Evolutionary conservation across 805 yeast genomes (phyloP).

Genomic region (Myxozyma geophila): DNA sequence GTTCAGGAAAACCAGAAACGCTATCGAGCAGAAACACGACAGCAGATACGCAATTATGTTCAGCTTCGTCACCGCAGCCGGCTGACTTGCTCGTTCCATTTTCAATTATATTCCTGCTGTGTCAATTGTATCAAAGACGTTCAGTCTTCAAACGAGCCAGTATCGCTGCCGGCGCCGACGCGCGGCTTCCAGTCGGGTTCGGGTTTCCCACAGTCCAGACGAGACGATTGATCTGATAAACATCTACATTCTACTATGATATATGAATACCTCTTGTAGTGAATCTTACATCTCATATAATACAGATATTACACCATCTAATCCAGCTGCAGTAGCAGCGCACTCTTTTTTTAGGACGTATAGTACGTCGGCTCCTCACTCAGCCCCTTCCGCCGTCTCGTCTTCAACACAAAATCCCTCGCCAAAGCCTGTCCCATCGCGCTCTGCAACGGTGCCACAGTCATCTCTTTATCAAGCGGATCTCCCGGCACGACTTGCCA

Average conservation of each 20-base stretch:
- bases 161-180: too few relatives aligned
- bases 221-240: neutral
- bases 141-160: too few relatives aligned
- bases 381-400: constrained; percentile 85
- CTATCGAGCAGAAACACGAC: constrained; percentile 50
- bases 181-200: neutral
- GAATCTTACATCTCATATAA: neutral
- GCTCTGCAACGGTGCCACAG: constrained; percentile 72
- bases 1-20: constrained; percentile 51
- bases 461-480: constrained; percentile 72
- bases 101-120: neutral
- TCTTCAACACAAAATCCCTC: constrained; percentile 86
- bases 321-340: too few relatives aligned
- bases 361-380: constrained; percentile 63
- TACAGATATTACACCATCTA: too few relatives aligned
- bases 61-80: constrained; percentile 18
- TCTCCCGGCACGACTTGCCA: constrained; percentile 91
- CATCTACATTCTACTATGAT: too few relatives aligned
- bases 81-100: constrained; percentile 1
- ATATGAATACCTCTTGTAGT: neutral
- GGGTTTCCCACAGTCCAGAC: neutral
- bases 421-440: constrained; percentile 74
- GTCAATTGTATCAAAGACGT: too few relatives aligned
- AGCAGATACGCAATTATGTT: constrained; percentile 43
- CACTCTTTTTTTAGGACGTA: neutral